These are phyloP conservation scores for Vanderwaltozyma yarrowii DNA, from an alignment of 805 yeast species.

Conservation along the genomic window DNA sequence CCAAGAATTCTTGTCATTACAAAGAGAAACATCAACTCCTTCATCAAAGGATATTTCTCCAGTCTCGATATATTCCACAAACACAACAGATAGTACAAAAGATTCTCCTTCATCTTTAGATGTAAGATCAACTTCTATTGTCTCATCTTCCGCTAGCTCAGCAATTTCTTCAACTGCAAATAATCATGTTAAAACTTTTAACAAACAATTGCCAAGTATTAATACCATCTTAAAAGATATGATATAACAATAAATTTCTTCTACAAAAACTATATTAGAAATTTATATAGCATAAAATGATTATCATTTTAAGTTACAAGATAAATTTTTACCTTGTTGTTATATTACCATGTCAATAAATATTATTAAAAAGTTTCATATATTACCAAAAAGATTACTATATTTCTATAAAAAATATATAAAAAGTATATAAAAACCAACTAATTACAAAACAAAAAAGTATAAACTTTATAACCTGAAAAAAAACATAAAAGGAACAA, in stretches of 20 bases:
- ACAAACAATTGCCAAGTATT: slow-evolving; percentile 12
- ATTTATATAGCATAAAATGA: too few species aligned
- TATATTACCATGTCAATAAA: not conserved
- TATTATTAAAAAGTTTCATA: too few species aligned
- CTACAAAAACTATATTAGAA: too few species aligned
- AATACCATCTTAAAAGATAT: slow-evolving; percentile 14
- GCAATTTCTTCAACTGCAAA: slow-evolving; percentile 1
- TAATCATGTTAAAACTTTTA: not conserved
- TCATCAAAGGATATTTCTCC: slow-evolving; percentile 16
- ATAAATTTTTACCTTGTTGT: not conserved
- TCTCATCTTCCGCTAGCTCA: slow-evolving; percentile 1
- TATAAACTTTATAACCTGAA: too few species aligned
- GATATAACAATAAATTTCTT: not conserved
- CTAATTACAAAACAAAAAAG: too few species aligned
- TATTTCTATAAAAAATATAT: too few species aligned
- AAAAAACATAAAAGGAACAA: too few species aligned
- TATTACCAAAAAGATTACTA: too few species aligned
- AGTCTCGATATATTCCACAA: slow-evolving; percentile 7
- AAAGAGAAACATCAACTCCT: slow-evolving; percentile 1
- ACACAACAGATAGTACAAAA: not conserved
- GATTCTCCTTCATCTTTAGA: not conserved
- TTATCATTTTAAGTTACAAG: too few species aligned
- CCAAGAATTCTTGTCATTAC: slow-evolving; percentile 4
- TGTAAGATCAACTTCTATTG: slow-evolving; percentile 1
- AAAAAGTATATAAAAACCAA: too few species aligned